phyloP scores from a whole-genome alignment of 1,139 yeast species.

The Saccharomyces hybrid region DNA sequence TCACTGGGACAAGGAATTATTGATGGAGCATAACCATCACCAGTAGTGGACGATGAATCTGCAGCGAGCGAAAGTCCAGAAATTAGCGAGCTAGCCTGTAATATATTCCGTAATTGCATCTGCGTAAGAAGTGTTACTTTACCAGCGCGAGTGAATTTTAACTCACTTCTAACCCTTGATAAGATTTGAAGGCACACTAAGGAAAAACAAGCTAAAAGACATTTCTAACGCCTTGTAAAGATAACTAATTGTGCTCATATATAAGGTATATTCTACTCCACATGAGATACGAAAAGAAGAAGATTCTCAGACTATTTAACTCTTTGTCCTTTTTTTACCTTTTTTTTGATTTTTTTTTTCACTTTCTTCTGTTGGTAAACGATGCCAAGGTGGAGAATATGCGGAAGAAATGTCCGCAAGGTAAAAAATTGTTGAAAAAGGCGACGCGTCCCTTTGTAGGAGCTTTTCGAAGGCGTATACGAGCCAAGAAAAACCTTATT shows the following conservation, averaged over 20 bases:
- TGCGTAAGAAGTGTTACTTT: not conserved
- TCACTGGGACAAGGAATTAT: constrained; percentile 28
- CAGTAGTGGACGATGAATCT: constrained; percentile 46
- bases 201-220: not conserved
- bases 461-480: not conserved
- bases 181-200: not conserved
- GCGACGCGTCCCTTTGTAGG: not conserved
- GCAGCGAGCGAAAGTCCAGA: not conserved
- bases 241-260: not conserved
- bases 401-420: not conserved
- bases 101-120: not conserved
- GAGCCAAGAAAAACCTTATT: not conserved
- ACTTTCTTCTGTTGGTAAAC: not conserved
- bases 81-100: not conserved
- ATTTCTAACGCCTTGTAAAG: not conserved
- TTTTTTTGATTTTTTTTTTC: not conserved
- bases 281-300: not conserved
- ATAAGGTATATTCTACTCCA: not conserved
- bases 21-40: constrained; percentile 59
- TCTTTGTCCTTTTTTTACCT: not conserved
- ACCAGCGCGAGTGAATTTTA: not conserved
- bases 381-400: not conserved
- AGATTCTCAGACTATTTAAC: not conserved
- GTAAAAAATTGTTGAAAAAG: not conserved
- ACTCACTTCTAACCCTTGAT: not conserved